Evolutionary conservation across 208 protist species (phyloP).

Genomic region (Leptomonas pyrrhocoris): DNA sequence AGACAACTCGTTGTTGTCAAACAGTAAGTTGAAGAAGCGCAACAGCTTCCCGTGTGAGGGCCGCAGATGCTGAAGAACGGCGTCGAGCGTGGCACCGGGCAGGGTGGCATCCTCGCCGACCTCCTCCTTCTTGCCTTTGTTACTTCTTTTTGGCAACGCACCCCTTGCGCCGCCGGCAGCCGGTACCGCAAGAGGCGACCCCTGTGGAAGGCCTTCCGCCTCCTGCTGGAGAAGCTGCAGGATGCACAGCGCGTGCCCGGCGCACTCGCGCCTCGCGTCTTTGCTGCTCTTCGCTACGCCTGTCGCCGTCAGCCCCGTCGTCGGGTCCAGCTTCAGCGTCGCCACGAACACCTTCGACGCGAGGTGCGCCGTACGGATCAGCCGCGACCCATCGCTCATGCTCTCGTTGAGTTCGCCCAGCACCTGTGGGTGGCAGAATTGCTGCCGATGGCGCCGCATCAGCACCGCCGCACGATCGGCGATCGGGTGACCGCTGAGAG

Average conservation of each 20-base stretch:
- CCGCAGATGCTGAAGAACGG: conserved; percentile 44
- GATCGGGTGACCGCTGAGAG: conserved; percentile 45
- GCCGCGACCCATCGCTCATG: conserved; percentile 36
- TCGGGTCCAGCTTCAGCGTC: conserved; percentile 51
- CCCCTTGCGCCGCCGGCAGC: not conserved
- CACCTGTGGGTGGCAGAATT: conserved; percentile 21
- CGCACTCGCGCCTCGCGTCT: conserved; percentile 61
- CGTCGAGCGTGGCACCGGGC: conserved; percentile 30
- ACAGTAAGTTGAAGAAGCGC: conserved; percentile 51
- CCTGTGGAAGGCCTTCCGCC: not conserved
- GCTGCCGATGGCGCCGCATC: conserved; percentile 23
- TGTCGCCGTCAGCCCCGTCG: conserved; percentile 40
- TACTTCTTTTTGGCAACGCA: not conserved
- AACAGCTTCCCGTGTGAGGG: conserved; percentile 50
- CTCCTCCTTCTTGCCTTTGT: not conserved
- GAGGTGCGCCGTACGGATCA: conserved; percentile 41
- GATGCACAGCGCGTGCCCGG: conserved; percentile 67
- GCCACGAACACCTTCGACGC: conserved; percentile 43
- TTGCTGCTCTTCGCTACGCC: conserved; percentile 54
- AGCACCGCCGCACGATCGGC: conserved; percentile 58
- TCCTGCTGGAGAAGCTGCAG: conserved; percentile 34
- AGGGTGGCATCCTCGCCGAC: not conserved
- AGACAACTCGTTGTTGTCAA: conserved; percentile 15
- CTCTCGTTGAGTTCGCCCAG: conserved; percentile 57
- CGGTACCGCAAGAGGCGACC: not conserved